Base-by-base conservation (phyloP, 2,329 filamentous ascomycete genomes). In the Coniochaeta sp. region DNA sequence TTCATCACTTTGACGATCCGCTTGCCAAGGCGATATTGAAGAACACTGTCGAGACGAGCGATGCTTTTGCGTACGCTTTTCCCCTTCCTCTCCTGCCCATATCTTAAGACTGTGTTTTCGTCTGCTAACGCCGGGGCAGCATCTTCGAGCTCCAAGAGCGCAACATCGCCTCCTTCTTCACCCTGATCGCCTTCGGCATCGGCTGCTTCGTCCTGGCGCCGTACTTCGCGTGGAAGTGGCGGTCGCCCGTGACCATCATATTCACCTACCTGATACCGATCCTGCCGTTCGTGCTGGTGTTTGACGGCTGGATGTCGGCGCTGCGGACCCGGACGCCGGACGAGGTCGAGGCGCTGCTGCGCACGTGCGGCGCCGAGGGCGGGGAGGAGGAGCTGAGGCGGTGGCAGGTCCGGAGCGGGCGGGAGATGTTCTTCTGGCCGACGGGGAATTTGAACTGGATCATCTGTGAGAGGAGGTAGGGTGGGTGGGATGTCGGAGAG, bases 91-190 rank as follows among this genome's bases (percentile, higher is more conserved):
- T 55, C 40, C n/a, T 19, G 38, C 38, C 26, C 34, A 22, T 62
- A 11, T 60, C 9, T 31, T n/a, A n/a, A n/a, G n/a, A n/a, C n/a
- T n/a, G n/a, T n/a, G n/a, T n/a, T n/a, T n/a, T n/a, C n/a, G 24
- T n/a, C 19, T 16, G 31, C 54, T 57, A 57, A 57, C n/a, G 31
- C n/a, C 6, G 40, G n/a, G 24, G 14, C 44, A 79, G 78, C 9
- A 89, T 92, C 62, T 86, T 91, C 63, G 89, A 91, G 73, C 79
- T 91, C n/a, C 88, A 91, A 71, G 85, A 88, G 65, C 83, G 89
- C 34, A 78, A 77, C 17, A 64, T 86, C 1, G 71, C 77, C 1
- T 81, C 84, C 36, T 71, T 88, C 44, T 62, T 87, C 24, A 79
- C 81, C 3, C 76, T 82, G 50, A 72, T 81, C 38, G 65, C 81